Conservation (phyloP, 1,139 yeast species). For the Geotrichum carabidarum region DNA sequence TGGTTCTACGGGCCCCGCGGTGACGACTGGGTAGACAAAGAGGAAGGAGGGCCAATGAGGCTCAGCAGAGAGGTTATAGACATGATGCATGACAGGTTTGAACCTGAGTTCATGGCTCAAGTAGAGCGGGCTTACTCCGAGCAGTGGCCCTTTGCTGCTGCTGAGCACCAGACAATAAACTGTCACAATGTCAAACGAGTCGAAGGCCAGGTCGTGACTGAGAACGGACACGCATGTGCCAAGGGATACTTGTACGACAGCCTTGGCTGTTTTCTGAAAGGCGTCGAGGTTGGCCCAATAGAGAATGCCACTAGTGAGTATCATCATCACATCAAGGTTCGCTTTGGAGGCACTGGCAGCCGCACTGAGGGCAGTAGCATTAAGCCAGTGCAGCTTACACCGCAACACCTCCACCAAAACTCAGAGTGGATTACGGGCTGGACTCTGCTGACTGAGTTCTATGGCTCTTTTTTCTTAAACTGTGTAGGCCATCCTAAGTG, state of each 20-base stretch:
- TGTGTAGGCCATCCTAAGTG: not conserved
- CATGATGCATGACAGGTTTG: not conserved
- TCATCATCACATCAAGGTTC: not conserved
- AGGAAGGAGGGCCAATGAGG: not conserved
- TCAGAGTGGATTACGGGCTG: too few species aligned
- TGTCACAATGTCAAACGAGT: not conserved
- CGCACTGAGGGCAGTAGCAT: not conserved
- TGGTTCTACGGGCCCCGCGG: not conserved
- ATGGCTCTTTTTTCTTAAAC: not conserved
- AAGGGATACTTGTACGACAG: not conserved
- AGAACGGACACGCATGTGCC: not conserved
- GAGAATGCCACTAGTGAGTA: not conserved
- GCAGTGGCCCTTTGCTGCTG: too few species aligned
- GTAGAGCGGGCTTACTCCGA: not conserved
- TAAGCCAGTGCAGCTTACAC: not conserved
- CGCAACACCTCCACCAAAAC: too few species aligned
- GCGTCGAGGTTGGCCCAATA: not conserved
- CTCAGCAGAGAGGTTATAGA: not conserved
- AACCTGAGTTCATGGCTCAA: not conserved
- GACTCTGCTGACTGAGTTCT: not conserved
- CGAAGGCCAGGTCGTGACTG: not conserved
- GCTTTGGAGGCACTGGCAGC: not conserved
- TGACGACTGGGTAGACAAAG: not conserved
- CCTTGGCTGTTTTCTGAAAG: not conserved
- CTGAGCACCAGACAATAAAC: not conserved